Conservation (phyloP, 495 filamentous ascomycete genomes). For the Aspergillus conjunctus region DNA sequence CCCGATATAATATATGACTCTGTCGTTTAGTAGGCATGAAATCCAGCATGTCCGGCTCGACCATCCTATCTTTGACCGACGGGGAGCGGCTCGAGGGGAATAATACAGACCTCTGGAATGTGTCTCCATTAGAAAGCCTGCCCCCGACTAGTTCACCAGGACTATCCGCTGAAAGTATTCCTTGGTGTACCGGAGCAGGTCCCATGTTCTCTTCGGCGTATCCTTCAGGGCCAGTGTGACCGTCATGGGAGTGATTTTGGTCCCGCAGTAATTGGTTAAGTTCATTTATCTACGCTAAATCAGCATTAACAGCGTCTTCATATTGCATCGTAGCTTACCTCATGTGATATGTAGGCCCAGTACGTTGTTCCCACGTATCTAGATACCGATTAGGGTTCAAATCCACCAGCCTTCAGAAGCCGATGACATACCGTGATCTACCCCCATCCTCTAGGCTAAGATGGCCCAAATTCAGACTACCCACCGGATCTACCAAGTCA, state of each 20-base stretch:
- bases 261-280: conserved; percentile 49
- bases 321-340: conserved; percentile 30
- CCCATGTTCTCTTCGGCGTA: conserved; percentile 24
- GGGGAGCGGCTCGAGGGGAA: conserved; percentile 45
- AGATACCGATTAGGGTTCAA: conserved; percentile 17
- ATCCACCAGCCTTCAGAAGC: background rate
- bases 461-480: conserved; percentile 50
- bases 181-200: conserved; percentile 21
- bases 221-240: conserved; percentile 26
- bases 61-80: conserved; percentile 34
- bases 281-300: conserved; percentile 44
- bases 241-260: conserved; percentile 45
- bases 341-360: conserved; percentile 55
- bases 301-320: conserved; percentile 1
- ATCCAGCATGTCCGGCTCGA: conserved; percentile 50
- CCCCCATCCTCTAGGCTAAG: conserved; percentile 51
- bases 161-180: conserved; percentile 30
- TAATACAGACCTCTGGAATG: conserved; percentile 44
- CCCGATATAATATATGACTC: conserved; percentile 50
- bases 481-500: conserved; percentile 49
- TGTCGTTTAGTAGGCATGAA: conserved; percentile 48
- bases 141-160: conserved; percentile 5
- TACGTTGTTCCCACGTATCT: conserved; percentile 56
- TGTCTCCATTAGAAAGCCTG: conserved; percentile 23
- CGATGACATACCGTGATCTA: conserved; percentile 41